Evolutionary conservation across 2,329 filamentous ascomycete genomes (phyloP), one percentile per base, ranked within the genome.

Genomic region (Pseudogymnoascus sp.): DNA sequence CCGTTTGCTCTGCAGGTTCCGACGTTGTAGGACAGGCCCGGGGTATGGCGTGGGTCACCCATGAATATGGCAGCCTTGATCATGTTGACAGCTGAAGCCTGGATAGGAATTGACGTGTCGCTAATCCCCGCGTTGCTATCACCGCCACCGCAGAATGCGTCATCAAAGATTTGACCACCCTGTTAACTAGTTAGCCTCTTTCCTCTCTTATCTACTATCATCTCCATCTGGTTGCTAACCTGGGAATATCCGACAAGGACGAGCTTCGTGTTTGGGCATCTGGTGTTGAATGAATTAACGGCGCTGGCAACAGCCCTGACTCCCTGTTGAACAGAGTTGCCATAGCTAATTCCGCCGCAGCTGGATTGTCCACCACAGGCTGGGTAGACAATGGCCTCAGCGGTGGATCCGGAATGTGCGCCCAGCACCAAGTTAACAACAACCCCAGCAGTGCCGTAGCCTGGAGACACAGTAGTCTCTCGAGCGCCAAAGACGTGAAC

Each of bases 41-140:
- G 72, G 6, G 79, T 75, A 68, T 83, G 82, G 64, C 84, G 78
- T 3, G 86, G 86, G 68, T 86, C 81, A 6, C 86, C 86, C 80
- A 87, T 82, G 71, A 87, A 83, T 67, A 88, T 86, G 13, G 81
- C 83, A 0, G 83, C 86, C 73, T 86, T 86, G 68, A 88, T 81
- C 70, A 80, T 80, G 3, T 73, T 75, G 6, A 85, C 73, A 2
- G 82, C 82, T 5, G 75, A 75, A 4, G 78, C 76, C 7, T 76
- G 73, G 42, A 82, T 72, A 38, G 74, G 72, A 8, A 75, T 72
- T 0, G 78, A 77, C 6, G 80, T 79, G 60, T 77, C 79, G 21
- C 73, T 70, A 61, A 82, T 72, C 63, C 79, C 79, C 44, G 75
- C 70, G 61, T 79, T 80, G 4, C 74, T 71, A 64, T 81, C 81